Base-by-base conservation (phyloP, 192 early-diverging fungal species). In the Chytriomyces sp. region DNA sequence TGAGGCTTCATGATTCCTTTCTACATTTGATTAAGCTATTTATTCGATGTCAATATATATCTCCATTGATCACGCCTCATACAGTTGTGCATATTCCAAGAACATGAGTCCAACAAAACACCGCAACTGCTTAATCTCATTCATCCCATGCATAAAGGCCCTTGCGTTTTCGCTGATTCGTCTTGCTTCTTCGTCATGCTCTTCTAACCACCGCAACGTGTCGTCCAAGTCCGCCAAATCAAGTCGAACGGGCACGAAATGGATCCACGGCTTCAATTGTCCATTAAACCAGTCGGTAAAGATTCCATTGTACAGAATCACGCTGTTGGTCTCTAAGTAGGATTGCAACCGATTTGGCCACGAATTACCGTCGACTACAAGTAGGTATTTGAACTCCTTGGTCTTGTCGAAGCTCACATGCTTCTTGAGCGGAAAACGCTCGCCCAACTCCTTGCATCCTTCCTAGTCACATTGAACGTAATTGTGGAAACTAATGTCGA, bases 141-240 rank as follows among this genome's bases (percentile, higher is more conserved):
- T 62, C 26, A 19, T 28, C 38, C 26, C 7, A 19, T 26, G 28
- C 26, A 62, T 62, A 17, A 62, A 26, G 12, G 0, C 32, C 17
- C 36, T 17, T 19, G 60, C 60, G 38, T 66, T 66, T 1, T 53
- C 41, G 34, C 22, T 56, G 54, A 70, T 70, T 38, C 28, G 14
- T 37, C 33, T 10, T 7, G 67, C 67, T 12, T 26, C 53, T 8
- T 70, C 67, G 44, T 70, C 67, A 37, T 70, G 39, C 5, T 0
- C 36, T 28, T n/a, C 17, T 17, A 56, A 22, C 67, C 67, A 70
- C 1, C 37, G 5, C 52, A 70, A 30, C 1, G 26, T 59, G 28
- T 70, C 67, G 5, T 56, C 65, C 17, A 74, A 52, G 56, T 74
- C 72, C 6, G 60, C 39, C 14, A 64, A 70, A 38, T 74, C 72